These are phyloP conservation scores for Pseudogymnoascus sp. DNA, from an alignment of 2,329 filamentous ascomycete genomes.

Conservation along the genomic window DNA sequence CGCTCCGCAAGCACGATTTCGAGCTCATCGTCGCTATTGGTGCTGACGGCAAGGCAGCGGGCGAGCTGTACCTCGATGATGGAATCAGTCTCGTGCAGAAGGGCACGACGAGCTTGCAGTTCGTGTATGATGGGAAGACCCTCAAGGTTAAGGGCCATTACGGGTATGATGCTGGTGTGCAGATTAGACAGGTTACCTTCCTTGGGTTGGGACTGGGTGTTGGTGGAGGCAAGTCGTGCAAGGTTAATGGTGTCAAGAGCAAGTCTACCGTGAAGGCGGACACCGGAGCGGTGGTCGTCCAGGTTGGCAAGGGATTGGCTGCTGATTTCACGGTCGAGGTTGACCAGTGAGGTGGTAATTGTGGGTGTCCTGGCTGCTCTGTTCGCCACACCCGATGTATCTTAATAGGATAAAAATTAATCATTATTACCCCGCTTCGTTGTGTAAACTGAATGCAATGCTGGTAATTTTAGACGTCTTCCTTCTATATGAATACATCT, in stretches of 20 bases:
- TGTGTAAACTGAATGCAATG: not conserved
- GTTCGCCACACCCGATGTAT: not conserved
- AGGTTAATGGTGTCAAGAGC: not conserved
- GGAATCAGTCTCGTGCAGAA: constrained; percentile 59
- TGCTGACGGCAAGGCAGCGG: constrained; percentile 53
- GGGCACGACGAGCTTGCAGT: constrained; percentile 49
- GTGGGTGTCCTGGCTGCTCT: not conserved
- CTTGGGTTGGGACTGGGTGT: constrained; percentile 31
- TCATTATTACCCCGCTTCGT: not conserved
- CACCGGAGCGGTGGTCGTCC: constrained; percentile 13
- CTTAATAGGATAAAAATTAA: not conserved
- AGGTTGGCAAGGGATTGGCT: constrained; percentile 13
- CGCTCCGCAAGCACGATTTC: constrained; percentile 59
- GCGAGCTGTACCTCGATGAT: constrained; percentile 70
- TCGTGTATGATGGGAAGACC: constrained; percentile 48
- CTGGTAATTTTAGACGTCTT: not conserved
- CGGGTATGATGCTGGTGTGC: constrained; percentile 38
- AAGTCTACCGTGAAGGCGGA: not conserved
- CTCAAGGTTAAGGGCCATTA: constrained; percentile 48
- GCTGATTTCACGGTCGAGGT: constrained; percentile 15
- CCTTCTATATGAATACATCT: not conserved
- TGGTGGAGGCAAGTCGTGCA: constrained; percentile 11
- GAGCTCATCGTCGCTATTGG: constrained; percentile 63
- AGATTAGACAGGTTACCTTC: constrained; percentile 44
- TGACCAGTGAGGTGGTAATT: not conserved